Conservation (phyloP, 345 rosid species). For the Salix udensis region DNA sequence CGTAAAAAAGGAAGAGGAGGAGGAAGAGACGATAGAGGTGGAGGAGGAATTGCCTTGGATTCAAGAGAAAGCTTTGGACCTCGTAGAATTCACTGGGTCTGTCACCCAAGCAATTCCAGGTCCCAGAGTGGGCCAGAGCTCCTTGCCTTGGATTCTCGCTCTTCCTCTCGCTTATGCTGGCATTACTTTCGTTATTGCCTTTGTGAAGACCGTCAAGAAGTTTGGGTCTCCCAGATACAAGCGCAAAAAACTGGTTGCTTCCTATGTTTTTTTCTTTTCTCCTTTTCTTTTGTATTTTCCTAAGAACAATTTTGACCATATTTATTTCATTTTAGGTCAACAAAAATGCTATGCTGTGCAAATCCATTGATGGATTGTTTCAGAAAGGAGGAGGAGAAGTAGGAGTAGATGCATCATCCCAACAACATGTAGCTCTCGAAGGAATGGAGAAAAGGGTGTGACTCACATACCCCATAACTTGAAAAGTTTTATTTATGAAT, state of each 20-base stretch:
- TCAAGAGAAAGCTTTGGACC: slow-evolving; percentile 86
- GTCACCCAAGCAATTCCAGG: slow-evolving; percentile 93
- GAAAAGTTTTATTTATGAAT: too few species aligned
- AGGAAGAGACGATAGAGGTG: slow-evolving; percentile 56
- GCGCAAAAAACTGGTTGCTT: slow-evolving; percentile 58
- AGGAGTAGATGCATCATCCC: slow-evolving; percentile 33
- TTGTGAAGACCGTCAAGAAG: slow-evolving; percentile 73
- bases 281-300: not conserved
- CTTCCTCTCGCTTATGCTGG: slow-evolving; percentile 78
- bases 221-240: slow-evolving; percentile 68
- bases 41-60: slow-evolving; percentile 92
- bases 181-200: slow-evolving; percentile 62
- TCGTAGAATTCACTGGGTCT: slow-evolving; percentile 89
- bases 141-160: slow-evolving; percentile 91
- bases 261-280: not conserved
- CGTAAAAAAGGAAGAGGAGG: slow-evolving; percentile 19
- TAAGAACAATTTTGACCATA: not conserved
- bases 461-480: not conserved
- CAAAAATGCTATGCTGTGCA: slow-evolving; percentile 76
- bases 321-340: slow-evolving; percentile 48
- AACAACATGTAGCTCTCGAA: slow-evolving; percentile 43
- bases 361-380: slow-evolving; percentile 65
- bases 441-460: slow-evolving; percentile 65
- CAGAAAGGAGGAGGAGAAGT: slow-evolving; percentile 42
- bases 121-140: slow-evolving; percentile 83